Conservation (phyloP, 78 protist genomes). For the Neovahlkampfia damariscottae region DNA sequence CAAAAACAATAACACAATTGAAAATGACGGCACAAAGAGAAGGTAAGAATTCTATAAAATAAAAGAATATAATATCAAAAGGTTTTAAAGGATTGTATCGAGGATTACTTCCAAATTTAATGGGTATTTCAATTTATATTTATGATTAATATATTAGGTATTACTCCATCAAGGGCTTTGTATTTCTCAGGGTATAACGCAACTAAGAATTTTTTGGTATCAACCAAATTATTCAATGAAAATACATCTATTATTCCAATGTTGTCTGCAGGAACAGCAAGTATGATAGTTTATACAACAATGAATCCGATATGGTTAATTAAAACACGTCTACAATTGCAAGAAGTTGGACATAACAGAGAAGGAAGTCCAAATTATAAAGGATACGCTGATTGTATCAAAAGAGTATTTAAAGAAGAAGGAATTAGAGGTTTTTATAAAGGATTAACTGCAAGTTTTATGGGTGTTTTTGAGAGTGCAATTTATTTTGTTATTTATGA, state of each 20-base stretch:
- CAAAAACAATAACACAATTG: neutral
- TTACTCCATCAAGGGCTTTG: neutral
- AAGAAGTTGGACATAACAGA: neutral
- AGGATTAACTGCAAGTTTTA: slow-evolving; percentile 22
- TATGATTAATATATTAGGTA: too few species aligned
- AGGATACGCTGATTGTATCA: neutral
- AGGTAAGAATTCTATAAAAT: neutral
- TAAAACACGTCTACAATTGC: neutral
- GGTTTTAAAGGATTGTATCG: neutral
- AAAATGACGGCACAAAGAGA: neutral
- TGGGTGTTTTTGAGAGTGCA: slow-evolving; percentile 37
- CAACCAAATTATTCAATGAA: neutral
- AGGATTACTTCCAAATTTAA: neutral
- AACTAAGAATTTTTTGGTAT: neutral
- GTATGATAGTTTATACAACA: neutral
- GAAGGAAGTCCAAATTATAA: too few species aligned
- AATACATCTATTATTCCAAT: neutral
- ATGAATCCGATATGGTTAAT: neutral
- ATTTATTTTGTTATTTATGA: slow-evolving; percentile 50
- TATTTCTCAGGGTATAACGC: neutral
- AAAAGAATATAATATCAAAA: too few species aligned
- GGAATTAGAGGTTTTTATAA: slow-evolving; percentile 43
- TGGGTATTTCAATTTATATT: too few species aligned
- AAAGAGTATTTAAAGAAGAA: slow-evolving; percentile 22
- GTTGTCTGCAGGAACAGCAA: neutral